These are phyloP conservation scores for Penicillium pancosmium DNA, from an alignment of 495 filamentous ascomycete species.

Conservation along the genomic window DNA sequence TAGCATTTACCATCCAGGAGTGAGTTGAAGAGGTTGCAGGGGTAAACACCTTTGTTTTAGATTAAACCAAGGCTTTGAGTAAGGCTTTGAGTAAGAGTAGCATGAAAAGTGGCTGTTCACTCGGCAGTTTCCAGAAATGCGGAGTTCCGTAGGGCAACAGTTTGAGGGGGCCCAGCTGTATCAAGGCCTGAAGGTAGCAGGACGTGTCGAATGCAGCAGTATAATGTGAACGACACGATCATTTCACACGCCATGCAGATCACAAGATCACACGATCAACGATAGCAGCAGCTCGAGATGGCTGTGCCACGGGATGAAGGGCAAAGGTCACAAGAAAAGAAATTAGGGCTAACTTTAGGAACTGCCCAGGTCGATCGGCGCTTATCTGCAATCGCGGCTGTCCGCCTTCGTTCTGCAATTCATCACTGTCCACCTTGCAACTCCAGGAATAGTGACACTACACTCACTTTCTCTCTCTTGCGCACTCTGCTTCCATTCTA, in stretches of 20 bases:
- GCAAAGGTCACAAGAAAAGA: constrained; percentile 28
- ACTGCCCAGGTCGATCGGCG: constrained; percentile 22
- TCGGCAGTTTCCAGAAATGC: neutral
- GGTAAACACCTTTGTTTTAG: too few relatives aligned
- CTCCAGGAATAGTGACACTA: too few relatives aligned
- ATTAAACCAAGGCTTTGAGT: too few relatives aligned
- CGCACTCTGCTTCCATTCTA: constrained; percentile 9
- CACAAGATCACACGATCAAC: neutral
- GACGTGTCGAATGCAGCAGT: too few relatives aligned
- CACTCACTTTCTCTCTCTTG: too few relatives aligned
- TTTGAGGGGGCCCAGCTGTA: too few relatives aligned
- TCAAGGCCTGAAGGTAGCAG: too few relatives aligned
- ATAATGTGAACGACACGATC: neutral
- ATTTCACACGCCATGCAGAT: neutral
- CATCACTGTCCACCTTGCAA: constrained; percentile 5
- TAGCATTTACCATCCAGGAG: too few relatives aligned
- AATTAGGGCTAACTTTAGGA: constrained; percentile 32
- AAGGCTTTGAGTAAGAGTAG: too few relatives aligned
- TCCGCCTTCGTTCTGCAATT: constrained; percentile 37
- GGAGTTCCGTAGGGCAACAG: neutral
- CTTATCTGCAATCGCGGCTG: constrained; percentile 28
- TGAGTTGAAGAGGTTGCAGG: too few relatives aligned
- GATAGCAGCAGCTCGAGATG: constrained; percentile 1
- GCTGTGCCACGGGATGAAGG: constrained; percentile 18
- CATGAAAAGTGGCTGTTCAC: too few relatives aligned